Conservation (phyloP, 805 yeast genomes). For the Candida silvatica region DNA sequence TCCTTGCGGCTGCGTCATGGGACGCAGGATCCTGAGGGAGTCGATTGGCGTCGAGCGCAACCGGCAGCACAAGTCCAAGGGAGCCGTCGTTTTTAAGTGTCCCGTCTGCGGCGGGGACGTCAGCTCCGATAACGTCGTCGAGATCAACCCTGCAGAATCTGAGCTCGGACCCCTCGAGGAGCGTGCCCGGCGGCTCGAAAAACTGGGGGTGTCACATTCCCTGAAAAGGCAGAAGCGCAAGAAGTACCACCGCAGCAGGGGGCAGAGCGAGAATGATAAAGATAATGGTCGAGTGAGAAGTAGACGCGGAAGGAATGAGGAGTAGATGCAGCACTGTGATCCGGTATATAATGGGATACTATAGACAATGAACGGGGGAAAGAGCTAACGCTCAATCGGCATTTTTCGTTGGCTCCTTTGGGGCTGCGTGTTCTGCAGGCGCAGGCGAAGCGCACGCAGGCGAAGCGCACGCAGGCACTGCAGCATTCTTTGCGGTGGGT, state of each 20-base stretch:
- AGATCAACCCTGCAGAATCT: slow-evolving; percentile 16
- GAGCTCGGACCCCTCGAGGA: slow-evolving; percentile 6
- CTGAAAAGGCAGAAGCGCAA: slow-evolving; percentile 13
- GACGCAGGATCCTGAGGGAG: slow-evolving; percentile 22
- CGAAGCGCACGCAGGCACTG: background rate
- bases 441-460: background rate
- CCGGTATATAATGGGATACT: too few species aligned
- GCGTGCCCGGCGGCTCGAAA: slow-evolving; percentile 11
- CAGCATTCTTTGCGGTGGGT: too few species aligned
- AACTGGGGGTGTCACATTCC: slow-evolving; percentile 28
- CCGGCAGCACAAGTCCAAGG: background rate
- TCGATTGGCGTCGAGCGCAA: slow-evolving; percentile 7
- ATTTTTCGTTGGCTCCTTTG: too few species aligned
- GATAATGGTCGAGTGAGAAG: too few species aligned
- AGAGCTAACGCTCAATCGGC: too few species aligned
- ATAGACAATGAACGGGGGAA: too few species aligned
- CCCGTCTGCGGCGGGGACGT: slow-evolving; percentile 30
- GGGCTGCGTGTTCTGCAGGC: too few species aligned
- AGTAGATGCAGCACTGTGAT: too few species aligned
- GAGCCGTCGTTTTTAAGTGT: slow-evolving; percentile 19
- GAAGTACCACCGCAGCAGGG: too few species aligned
- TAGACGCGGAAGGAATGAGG: too few species aligned
- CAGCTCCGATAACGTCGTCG: slow-evolving; percentile 24
- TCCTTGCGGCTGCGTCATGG: slow-evolving; percentile 36
- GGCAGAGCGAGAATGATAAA: too few species aligned